phyloP scores from a whole-genome alignment of 108 stramenopile species.

The Cyclotella choctawhatcheeana region DNA sequence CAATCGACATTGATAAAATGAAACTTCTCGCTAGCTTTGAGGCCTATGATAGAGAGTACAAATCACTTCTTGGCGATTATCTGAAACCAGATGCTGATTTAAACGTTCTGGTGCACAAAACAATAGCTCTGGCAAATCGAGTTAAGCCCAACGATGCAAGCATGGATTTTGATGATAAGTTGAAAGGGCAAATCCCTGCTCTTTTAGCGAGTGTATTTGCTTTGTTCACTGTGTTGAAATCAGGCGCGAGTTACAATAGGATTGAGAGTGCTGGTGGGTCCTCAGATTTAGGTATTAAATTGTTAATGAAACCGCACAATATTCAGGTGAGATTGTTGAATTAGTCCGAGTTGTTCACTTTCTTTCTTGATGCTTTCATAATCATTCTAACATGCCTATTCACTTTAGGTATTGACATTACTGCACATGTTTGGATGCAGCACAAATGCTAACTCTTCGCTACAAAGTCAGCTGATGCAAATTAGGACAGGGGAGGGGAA shows the following conservation, averaged over 20 bases:
- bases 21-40: constrained; percentile 51
- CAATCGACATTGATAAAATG: constrained; percentile 37
- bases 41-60: constrained; percentile 53
- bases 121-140: constrained; percentile 34
- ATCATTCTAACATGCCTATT: background rate
- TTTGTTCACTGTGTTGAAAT: constrained; percentile 64
- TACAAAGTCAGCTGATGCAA: constrained; percentile 63
- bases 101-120: constrained; percentile 50
- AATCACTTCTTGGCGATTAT: constrained; percentile 57
- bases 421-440: constrained; percentile 63
- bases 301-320: constrained; percentile 66
- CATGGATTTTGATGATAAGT: constrained; percentile 30
- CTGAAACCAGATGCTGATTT: constrained; percentile 59
- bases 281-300: constrained; percentile 46
- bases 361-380: no score
- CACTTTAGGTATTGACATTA: constrained; percentile 48
- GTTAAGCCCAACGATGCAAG: constrained; percentile 41
- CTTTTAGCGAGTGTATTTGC: constrained; percentile 63
- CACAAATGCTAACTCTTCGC: background rate
- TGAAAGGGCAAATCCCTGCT: constrained; percentile 38
- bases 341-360: background rate
- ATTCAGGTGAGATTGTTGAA: constrained; percentile 30
- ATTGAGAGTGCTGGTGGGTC: constrained; percentile 50
- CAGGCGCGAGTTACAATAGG: constrained; percentile 65
- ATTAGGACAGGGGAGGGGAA: constrained; percentile 71